Evolutionary conservation across 2,329 filamentous ascomycete species (phyloP), one percentile per base, ranked within the genome.

Genomic region (Chrysoporthe puriensis): DNA sequence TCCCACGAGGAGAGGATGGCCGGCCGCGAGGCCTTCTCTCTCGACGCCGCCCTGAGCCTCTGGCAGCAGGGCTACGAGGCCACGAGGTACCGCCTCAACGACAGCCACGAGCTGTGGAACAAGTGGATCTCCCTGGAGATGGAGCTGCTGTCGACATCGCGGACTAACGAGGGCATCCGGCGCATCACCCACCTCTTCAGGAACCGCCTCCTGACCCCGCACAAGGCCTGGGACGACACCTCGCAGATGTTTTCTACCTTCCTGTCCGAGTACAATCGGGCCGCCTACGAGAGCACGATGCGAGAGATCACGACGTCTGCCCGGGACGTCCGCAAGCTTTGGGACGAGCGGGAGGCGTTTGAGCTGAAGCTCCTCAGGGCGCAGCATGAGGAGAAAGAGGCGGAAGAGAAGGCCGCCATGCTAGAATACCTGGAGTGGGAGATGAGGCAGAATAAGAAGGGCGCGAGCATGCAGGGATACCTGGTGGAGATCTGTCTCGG

Each of bases 341-440:
- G 90, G 73, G 82, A 84, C 16, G 80, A 86, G 56, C 90, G 92
- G 69, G 90, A 92, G 71, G 79, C 85, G 4, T 88, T 88, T 74
- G 92, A 96, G 76, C 80, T 89, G 70, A 88, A 86, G 70, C 80
- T 96, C 32, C 83, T 84, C 64, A 83, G 85, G 69, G 89, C 90
- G 7, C 77, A 80, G 18, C 82, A 87, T 64, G 79, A 84, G 8
- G 84, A 82, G 66, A 86, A 92, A 72, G 76, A 80, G 40, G 84
- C 86, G 13, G 82, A 82, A 4, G 83, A 91, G 67, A 83, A 83
- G 72, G 72, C 77, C 26, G 76, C 79, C 56, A 82, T 90, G 79
- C 79, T 77, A 4, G 87, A 91, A 66, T 99, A 99, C 74, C 82
- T 98, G 21, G 89, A 92, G 64, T 97, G 93, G 91, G 96, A 99